Percentiles rank a stretch among this genome's conserved stretches.
Conservation (phyloP, 2,329 filamentous ascomycete genomes). For the Penicillium occitanis region DNA sequence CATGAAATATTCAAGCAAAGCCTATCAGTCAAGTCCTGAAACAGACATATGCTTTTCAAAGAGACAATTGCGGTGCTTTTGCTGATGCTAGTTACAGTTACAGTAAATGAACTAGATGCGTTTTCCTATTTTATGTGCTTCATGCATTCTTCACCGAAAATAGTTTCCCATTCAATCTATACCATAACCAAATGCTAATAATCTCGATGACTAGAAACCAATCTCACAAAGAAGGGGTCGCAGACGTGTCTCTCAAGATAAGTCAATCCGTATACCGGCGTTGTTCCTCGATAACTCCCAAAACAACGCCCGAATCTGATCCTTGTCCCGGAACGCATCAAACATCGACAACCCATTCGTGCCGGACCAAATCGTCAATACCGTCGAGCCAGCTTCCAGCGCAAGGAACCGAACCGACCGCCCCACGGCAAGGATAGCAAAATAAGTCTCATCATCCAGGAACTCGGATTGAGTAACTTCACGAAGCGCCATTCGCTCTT, state of each 20-base stretch:
- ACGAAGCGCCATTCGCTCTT: background rate
- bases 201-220: background rate
- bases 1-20: background rate
- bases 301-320: background rate
- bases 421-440: background rate
- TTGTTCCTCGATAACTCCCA: background rate
- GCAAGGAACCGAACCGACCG: background rate
- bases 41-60: background rate
- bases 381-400: background rate
- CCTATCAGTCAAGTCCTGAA: background rate
- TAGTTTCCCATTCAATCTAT: background rate
- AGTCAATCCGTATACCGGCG: background rate
- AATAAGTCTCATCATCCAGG: background rate
- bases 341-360: background rate
- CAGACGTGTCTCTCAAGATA: background rate
- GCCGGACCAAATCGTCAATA: background rate
- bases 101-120: background rate
- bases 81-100: background rate
- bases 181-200: background rate
- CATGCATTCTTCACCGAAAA: background rate
- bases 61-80: background rate
- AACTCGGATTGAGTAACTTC: background rate
- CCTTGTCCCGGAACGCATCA: background rate
- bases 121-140: background rate
- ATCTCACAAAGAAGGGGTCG: background rate